A percentile compares a stretch with the other conserved stretches of the same genome.
phyloP scores from a whole-genome alignment of 345 rosid genomes.

The Linum trigynum region DNA sequence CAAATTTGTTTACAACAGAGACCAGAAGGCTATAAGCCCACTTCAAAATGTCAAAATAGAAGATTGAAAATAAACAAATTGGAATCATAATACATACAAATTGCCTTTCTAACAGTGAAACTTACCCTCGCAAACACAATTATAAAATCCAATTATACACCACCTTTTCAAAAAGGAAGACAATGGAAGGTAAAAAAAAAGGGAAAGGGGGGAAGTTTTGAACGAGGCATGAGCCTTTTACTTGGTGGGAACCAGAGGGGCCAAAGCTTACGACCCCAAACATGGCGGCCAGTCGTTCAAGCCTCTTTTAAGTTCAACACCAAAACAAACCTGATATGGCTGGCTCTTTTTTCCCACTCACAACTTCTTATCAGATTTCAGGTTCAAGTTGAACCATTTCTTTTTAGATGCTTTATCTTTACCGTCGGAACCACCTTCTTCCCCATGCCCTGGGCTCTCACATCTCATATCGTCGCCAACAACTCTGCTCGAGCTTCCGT shows the following conservation, averaged over 20 bases:
- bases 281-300: conserved; percentile 6
- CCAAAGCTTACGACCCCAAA: conserved; percentile 10
- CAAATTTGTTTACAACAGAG: too few species aligned
- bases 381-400: conserved; percentile 95
- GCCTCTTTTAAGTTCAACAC: conserved; percentile 7
- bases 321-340: conserved; percentile 10
- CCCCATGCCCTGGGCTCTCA: conserved; percentile 43
- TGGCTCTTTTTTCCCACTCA: conserved; percentile 25
- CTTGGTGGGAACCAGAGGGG: background rate
- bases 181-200: background rate
- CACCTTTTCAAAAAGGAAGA: conserved; percentile 2
- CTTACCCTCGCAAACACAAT: conserved; percentile 12
- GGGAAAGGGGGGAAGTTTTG: conserved; percentile 3
- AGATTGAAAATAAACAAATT: background rate
- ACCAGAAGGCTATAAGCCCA: too few species aligned
- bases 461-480: conserved; percentile 50
- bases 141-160: conserved; percentile 9
- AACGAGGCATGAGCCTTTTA: conserved; percentile 16
- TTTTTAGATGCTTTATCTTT: conserved; percentile 73
- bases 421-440: conserved; percentile 70
- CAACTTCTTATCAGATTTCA: conserved; percentile 66
- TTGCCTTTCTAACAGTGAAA: conserved; percentile 10
- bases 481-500: conserved; percentile 58
- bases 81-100: conserved; percentile 7
- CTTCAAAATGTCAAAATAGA: too few species aligned